These are phyloP conservation scores for Echites panduratus DNA, from an alignment of 257 asterid genomes.

Conservation along the genomic window DNA sequence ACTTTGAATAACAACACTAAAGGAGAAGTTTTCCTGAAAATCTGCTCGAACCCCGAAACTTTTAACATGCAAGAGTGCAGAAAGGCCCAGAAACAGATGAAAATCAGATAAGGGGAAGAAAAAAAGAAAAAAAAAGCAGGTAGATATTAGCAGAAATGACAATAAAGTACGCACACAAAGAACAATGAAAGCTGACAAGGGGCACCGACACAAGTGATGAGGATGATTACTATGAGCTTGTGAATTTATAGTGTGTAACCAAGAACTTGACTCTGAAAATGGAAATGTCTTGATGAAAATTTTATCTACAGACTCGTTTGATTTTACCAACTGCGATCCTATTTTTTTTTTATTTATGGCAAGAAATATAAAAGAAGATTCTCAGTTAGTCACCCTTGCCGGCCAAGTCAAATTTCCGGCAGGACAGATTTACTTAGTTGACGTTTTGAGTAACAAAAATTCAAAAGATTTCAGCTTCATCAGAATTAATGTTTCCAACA, in stretches of 20 bases:
- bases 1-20: background rate
- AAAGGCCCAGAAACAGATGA: background rate
- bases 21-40: background rate
- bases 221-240: background rate
- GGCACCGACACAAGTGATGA: background rate
- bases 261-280: background rate
- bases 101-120: background rate
- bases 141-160: background rate
- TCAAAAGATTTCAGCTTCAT: background rate
- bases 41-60: background rate
- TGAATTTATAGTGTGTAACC: slow-evolving; percentile 4
- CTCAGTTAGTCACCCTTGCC: background rate
- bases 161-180: slow-evolving; percentile 7
- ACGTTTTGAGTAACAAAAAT: background rate
- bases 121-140: background rate
- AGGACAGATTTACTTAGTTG: background rate
- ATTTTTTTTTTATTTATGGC: background rate
- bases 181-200: background rate
- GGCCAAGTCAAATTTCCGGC: too few relatives aligned
- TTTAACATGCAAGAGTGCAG: slow-evolving; percentile 6
- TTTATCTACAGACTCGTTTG: background rate
- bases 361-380: background rate
- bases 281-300: background rate
- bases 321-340: background rate
- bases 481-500: too few relatives aligned